Evolutionary conservation across 176 grass and related monocot genomes (phyloP).

Genomic region (Avena atlantica): DNA sequence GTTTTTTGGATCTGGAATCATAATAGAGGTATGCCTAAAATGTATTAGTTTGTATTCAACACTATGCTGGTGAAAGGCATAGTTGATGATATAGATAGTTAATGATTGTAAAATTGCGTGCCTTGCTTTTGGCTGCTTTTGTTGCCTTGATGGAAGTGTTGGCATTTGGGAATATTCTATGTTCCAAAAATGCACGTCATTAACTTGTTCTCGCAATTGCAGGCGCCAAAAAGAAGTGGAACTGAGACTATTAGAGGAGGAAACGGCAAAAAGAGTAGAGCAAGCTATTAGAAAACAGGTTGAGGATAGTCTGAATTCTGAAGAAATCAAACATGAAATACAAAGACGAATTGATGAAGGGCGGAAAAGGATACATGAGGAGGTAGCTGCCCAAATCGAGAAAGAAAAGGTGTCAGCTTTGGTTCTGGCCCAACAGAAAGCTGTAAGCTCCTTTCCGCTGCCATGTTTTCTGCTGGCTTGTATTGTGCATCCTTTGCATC

Average conservation of each 20-base stretch:
- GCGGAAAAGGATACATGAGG: conserved; percentile 73
- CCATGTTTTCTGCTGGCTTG: background rate
- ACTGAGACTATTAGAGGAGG: conserved; percentile 90
- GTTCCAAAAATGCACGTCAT: conserved; percentile 33
- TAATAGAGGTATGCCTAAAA: conserved; percentile 99
- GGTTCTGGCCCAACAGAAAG: conserved; percentile 75
- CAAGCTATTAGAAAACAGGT: conserved; percentile 91
- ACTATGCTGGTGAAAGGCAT: conserved; percentile 59
- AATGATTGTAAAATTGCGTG: conserved; percentile 38
- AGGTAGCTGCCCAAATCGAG: conserved; percentile 78
- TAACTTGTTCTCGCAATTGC: conserved; percentile 56
- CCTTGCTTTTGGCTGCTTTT: conserved; percentile 52
- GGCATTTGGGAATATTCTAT: background rate
- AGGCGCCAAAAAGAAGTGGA: conserved; percentile 98
- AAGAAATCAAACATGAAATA: conserved; percentile 95
- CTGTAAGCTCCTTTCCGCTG: conserved; percentile 37
- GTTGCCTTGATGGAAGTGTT: conserved; percentile 37
- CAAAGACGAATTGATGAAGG: conserved; percentile 90
- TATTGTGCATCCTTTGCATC: background rate
- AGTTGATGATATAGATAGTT: conserved; percentile 55
- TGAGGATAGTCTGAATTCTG: conserved; percentile 84
- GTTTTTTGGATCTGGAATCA: conserved; percentile 96
- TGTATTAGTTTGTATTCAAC: conserved; percentile 80
- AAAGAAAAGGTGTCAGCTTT: conserved; percentile 88
- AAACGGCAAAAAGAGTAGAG: conserved; percentile 94